phyloP scores from a whole-genome alignment of 768 basidiomycete species.

The Amanita rimosa region DNA sequence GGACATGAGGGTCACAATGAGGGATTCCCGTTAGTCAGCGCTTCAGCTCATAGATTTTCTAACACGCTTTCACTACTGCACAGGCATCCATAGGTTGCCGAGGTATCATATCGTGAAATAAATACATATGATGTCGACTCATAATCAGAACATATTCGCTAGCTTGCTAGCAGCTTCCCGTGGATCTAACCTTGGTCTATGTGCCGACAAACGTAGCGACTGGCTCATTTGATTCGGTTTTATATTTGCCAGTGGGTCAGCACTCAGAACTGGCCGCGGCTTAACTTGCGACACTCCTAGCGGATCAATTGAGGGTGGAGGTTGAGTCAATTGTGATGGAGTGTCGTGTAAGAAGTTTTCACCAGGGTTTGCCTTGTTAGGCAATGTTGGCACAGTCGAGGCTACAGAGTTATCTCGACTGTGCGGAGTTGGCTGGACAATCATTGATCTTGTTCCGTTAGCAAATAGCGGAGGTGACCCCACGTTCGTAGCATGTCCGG shows the following conservation, averaged over 20 bases:
- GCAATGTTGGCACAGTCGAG: slow-evolving; percentile 20
- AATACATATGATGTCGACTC: neutral
- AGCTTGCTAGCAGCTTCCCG: slow-evolving; percentile 82
- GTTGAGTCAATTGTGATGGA: slow-evolving; percentile 4
- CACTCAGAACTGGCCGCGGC: slow-evolving; percentile 18
- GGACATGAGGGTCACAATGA: neutral
- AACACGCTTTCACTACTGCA: no score
- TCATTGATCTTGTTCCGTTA: slow-evolving; percentile 78
- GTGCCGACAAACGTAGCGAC: slow-evolving; percentile 64
- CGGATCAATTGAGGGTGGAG: slow-evolving; percentile 16
- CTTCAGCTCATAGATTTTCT: neutral
- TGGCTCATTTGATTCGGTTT: slow-evolving; percentile 56
- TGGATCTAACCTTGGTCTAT: slow-evolving; percentile 69
- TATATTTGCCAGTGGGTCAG: slow-evolving; percentile 58
- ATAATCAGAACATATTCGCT: slow-evolving; percentile 70
- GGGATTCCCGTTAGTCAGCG: neutral
- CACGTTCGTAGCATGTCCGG: slow-evolving; percentile 40
- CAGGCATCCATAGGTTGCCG: neutral
- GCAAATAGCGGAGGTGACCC: slow-evolving; percentile 38
- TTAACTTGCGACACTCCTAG: slow-evolving; percentile 14
- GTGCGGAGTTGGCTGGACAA: slow-evolving; percentile 42
- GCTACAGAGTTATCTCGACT: slow-evolving; percentile 21
- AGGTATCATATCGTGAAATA: slow-evolving; percentile 2
- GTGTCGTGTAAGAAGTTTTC: slow-evolving; percentile 10
- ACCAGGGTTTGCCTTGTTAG: neutral